Evolutionary conservation across 2,329 filamentous ascomycete species (phyloP), one percentile per base, ranked within the genome.

Genomic region (Aureobasidium sp.): DNA sequence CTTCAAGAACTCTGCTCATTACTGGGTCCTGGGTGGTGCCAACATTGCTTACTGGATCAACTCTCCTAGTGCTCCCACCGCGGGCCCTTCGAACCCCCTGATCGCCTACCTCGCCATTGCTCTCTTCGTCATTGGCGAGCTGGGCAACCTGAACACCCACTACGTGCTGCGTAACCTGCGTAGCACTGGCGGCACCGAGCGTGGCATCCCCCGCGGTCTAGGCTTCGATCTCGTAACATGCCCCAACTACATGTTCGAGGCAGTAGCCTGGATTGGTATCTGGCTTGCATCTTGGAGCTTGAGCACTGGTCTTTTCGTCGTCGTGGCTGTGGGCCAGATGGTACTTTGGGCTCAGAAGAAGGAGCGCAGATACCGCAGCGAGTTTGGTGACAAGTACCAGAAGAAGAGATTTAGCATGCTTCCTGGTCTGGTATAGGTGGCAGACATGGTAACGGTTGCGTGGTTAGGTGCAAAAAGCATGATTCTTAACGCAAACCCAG

Each of bases 181-280:
- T 54, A 87, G 85, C 61, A 81, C 84, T 0, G 92, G 92, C 61
- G 89, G 88, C 66, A 93, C 89, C 1, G 91, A 95, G 73, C 84
- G 93, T 63, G 91, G 91, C 68, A 95, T 99, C 65, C 94, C 94
- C 1, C 80, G 80, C 62, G 94, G 94, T 30, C 85, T 93, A 62
- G 90, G 92, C 34, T 97, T 97, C 75, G 81, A 79, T 66, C 77
- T 90, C 37, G 93, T 99, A 58, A 99, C 94, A 13, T 96, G 92
- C 78, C 94, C 94, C 45, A 99, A 99, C 79, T 99, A 99, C 79
- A 85, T 96, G 79, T 97, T 95, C 68, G 94, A 99, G 73, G 81
- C 89, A 7, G 74, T 96, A 41, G 85, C 92, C 0, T 99, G 94
- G 94, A 68, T 89, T 32, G 92, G 91, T 30, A 81, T 97, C 61